Base-by-base conservation (phyloP, 257 asterid genomes). In the Salvia rosmarinus region DNA sequence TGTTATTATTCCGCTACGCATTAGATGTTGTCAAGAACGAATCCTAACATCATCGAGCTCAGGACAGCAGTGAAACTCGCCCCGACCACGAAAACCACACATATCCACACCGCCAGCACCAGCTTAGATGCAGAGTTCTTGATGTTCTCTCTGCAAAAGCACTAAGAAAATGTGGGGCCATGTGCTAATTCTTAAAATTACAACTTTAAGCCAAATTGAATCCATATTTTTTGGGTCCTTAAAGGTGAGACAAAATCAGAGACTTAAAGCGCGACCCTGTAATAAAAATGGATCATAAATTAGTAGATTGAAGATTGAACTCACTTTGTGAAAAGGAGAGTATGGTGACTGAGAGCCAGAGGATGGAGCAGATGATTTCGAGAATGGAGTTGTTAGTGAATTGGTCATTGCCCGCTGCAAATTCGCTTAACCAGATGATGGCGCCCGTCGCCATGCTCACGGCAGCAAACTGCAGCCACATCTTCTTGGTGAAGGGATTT, bases 321-420 rank as follows among this genome's bases (percentile, higher is more conserved):
- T 82, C 78, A 89, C 94, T 75, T 0, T 84, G 86, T 7, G 87
- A 74, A 9, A 89, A 81, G 71, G 88, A 77, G 9, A 78, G 79
- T 43, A 87, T 46, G 6, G 90, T 88, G 78, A 90, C 81, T 0
- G 95, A 77, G 75, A 90, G 87, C 96, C 95, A 90, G 12, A 86
- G 80, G 58, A 86, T 68, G 66, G 87, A 78, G 5, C 78, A 69
- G 54, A 86, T 52, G 40, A 39, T 74, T 54, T 81, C 78, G 56
- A 78, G 72, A 25, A 79, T 63, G 0, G 89, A 56, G 13, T 75
- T 75, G 0, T 17, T 40, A 1, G 69, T 44, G 69, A 86, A 88
- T 0, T 83, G 86, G 40, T 80, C 80, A 59, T 85, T 88, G 57
- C 80, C 76, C 12, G 81, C 19, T 13, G 79, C 78, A 19, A 70